Evolutionary conservation across 148 eudicot genomes (phyloP).

Genomic region (Camellia granthamiana): DNA sequence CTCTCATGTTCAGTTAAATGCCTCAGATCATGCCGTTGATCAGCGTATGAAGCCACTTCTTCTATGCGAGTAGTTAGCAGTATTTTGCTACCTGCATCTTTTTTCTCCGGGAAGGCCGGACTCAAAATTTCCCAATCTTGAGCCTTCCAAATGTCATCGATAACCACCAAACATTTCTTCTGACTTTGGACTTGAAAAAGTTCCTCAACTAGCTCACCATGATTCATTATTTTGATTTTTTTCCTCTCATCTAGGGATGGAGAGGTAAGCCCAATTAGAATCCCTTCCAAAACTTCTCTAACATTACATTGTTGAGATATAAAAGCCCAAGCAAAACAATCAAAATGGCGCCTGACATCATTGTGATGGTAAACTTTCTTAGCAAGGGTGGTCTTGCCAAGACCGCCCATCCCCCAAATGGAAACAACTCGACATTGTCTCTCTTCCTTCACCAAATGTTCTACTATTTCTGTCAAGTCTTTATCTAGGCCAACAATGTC

Average conservation of each 20-base stretch:
- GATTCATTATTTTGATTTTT: not conserved
- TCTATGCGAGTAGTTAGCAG: constrained; percentile 13
- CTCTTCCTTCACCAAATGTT: too few relatives aligned
- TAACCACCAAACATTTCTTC: constrained; percentile 19
- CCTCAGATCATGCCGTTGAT: constrained; percentile 10
- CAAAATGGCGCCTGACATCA: constrained; percentile 8
- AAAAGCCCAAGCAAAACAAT: constrained; percentile 18
- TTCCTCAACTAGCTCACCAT: constrained; percentile 13
- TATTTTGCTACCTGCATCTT: constrained; percentile 12
- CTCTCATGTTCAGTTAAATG: constrained; percentile 13
- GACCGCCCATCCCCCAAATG: constrained; percentile 23
- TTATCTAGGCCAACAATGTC: too few relatives aligned
- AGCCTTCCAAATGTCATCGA: constrained; percentile 18
- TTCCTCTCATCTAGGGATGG: not conserved
- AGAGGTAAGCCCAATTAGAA: constrained; percentile 15
- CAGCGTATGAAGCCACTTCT: constrained; percentile 1
- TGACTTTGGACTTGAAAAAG: not conserved
- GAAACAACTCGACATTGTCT: not conserved
- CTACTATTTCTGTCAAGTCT: too few relatives aligned
- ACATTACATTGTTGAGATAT: constrained; percentile 23
- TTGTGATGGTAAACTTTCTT: constrained; percentile 12
- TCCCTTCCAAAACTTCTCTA: constrained; percentile 9
- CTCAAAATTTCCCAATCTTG: constrained; percentile 6
- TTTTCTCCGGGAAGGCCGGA: constrained; percentile 9
- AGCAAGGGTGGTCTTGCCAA: constrained; percentile 26